Conservation (phyloP, 495 filamentous ascomycete genomes). For the Podospora comata region DNA sequence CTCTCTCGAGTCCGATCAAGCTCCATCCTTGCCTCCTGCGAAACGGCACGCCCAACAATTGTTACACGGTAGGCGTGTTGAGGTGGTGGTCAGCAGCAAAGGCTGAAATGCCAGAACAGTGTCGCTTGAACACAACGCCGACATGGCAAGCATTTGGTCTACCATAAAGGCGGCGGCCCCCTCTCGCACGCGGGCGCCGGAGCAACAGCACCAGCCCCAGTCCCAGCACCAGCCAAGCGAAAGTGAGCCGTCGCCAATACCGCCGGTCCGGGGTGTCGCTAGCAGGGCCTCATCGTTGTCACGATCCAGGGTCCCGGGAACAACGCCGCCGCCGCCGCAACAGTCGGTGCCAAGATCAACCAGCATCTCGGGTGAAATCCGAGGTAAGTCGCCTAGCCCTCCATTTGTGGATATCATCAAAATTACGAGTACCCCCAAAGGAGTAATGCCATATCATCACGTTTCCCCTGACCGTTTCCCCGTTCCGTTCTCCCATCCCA, state of each 20-base stretch:
- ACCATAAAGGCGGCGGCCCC: slow-evolving; percentile 23
- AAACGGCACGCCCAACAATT: background rate
- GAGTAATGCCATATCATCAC: background rate
- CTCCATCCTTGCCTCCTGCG: background rate
- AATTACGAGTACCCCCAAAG: slow-evolving; percentile 1
- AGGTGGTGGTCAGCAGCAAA: slow-evolving; percentile 1
- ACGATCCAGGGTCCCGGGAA: slow-evolving; percentile 2
- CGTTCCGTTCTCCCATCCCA: background rate
- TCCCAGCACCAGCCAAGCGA: background rate
- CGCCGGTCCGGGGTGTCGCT: background rate
- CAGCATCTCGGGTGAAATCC: slow-evolving; percentile 18
- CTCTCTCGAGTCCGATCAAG: background rate
- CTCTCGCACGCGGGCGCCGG: slow-evolving; percentile 1
- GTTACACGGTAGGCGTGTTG: background rate
- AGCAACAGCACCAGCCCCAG: background rate
- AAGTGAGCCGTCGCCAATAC: background rate
- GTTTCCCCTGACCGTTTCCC: background rate
- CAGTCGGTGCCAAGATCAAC: slow-evolving; percentile 20
- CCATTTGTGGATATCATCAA: slow-evolving; percentile 13
- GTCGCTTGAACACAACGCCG: background rate
- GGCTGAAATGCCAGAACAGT: background rate
- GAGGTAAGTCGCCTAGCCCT: slow-evolving; percentile 18
- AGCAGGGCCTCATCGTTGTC: slow-evolving; percentile 9
- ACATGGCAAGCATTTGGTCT: slow-evolving; percentile 24
- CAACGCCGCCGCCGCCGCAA: slow-evolving; percentile 6